Conservation (phyloP, 2,329 filamentous ascomycete genomes). For the Aspergillus sp. region DNA sequence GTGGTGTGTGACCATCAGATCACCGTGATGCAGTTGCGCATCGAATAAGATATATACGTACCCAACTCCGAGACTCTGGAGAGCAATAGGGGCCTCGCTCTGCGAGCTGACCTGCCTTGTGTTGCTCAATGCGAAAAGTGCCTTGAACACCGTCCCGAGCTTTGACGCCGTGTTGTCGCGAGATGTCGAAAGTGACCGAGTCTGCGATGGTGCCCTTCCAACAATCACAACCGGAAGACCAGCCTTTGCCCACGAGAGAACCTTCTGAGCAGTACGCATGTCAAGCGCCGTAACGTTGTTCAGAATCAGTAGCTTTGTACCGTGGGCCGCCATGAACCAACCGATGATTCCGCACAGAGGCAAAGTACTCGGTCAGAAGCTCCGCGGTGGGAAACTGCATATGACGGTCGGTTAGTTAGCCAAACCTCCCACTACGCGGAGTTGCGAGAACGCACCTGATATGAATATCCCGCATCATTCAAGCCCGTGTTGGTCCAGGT, state of each 20-base stretch:
- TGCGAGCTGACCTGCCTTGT: neutral
- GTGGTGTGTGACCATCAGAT: neutral
- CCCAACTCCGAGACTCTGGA: neutral
- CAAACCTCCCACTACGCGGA: too few species aligned
- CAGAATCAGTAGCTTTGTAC: neutral
- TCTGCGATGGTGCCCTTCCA: neutral
- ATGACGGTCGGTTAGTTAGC: neutral
- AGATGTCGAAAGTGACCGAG: constrained; percentile 4
- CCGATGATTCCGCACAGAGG: neutral
- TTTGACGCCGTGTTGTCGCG: too few species aligned
- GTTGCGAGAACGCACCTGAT: neutral
- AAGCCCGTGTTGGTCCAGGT: neutral
- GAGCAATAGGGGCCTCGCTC: neutral
- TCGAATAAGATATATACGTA: neutral
- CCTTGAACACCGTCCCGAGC: neutral
- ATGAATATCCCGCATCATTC: constrained; percentile 5
- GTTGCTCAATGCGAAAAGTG: neutral
- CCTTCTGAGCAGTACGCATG: neutral
- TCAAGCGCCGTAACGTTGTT: constrained; percentile 1
- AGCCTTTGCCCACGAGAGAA: constrained; percentile 7
- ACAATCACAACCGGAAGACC: constrained; percentile 7
- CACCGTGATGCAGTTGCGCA: too few species aligned
- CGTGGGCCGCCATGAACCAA: neutral
- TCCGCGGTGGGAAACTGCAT: neutral
- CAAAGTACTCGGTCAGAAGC: neutral